phyloP scores from a whole-genome alignment of 208 protist species.

The Naegleria gruberi region DNA sequence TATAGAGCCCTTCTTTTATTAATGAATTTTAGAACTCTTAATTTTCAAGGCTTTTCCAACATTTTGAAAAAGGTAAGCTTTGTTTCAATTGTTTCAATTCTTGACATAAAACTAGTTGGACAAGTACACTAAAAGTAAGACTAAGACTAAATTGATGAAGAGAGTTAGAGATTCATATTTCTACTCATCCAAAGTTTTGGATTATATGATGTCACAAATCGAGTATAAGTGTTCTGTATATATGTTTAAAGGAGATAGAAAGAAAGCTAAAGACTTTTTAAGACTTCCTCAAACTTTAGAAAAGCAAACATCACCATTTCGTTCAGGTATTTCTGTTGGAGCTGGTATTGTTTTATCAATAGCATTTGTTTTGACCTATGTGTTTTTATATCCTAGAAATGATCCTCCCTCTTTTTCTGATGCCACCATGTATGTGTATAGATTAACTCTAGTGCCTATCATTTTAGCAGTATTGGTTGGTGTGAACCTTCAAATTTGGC shows the following conservation, averaged over 20 bases:
- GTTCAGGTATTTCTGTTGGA: conserved; percentile 32
- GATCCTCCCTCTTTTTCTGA: conserved; percentile 11
- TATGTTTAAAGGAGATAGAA: conserved; percentile 14
- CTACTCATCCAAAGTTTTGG: conserved; percentile 13
- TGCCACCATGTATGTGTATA: conserved; percentile 25
- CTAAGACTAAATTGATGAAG: not conserved
- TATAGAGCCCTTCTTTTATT: conserved; percentile 14
- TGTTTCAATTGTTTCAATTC: conserved; percentile 29
- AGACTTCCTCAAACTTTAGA: not conserved
- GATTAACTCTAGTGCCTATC: conserved; percentile 29
- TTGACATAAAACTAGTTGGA: conserved; percentile 1
- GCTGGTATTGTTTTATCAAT: conserved; percentile 30
- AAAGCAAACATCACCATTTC: not conserved
- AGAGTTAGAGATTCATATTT: not conserved
- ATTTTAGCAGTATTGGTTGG: conserved; percentile 32
- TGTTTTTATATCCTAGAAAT: conserved; percentile 17
- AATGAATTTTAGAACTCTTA: conserved; percentile 38
- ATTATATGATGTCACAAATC: conserved; percentile 26
- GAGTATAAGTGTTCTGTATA: not conserved
- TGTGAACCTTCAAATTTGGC: conserved; percentile 40
- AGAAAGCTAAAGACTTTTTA: conserved; percentile 9
- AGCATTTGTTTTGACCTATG: conserved; percentile 29
- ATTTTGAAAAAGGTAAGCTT: conserved; percentile 41
- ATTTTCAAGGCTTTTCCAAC: conserved; percentile 37
- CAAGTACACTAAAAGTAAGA: conserved; percentile 20